These are phyloP conservation scores for Nymphaea colorata DNA, from an alignment of 164 flowering plant species.

Conservation along the genomic window DNA sequence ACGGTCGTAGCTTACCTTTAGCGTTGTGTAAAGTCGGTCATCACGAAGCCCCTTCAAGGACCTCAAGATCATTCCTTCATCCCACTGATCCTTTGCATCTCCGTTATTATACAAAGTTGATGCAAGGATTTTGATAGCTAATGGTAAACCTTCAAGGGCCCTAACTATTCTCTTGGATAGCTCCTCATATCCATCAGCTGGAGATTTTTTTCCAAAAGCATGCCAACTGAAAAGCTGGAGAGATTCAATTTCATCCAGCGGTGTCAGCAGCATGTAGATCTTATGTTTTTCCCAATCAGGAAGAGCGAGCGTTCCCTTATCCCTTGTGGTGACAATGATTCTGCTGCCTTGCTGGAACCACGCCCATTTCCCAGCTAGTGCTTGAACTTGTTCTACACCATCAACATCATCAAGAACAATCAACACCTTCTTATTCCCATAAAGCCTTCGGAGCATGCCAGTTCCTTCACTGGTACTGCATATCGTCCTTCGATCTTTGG, in stretches of 20 bases:
- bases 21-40: slow-evolving; percentile 15
- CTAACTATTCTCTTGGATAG: neutral
- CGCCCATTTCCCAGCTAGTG: slow-evolving; percentile 12
- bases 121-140: neutral
- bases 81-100: neutral
- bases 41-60: slow-evolving; percentile 16
- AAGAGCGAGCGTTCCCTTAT: slow-evolving; percentile 6
- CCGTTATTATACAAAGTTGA: neutral
- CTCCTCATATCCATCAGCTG: neutral
- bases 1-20: slow-evolving; percentile 33
- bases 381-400: slow-evolving; percentile 16
- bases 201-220: neutral
- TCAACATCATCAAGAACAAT: slow-evolving; percentile 36
- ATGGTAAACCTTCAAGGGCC: neutral
- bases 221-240: slow-evolving; percentile 19
- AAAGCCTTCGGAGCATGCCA: neutral
- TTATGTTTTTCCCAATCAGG: neutral
- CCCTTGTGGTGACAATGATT: slow-evolving; percentile 33
- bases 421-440: slow-evolving; percentile 15
- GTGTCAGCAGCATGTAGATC: slow-evolving; percentile 15
- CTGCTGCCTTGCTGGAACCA: slow-evolving; percentile 24
- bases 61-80: neutral
- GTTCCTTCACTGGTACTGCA: neutral
- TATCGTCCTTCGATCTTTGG: neutral
- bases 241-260: slow-evolving; percentile 11